These are phyloP conservation scores for Neurospora discreta DNA, from an alignment of 495 filamentous ascomycete species.

Conservation along the genomic window DNA sequence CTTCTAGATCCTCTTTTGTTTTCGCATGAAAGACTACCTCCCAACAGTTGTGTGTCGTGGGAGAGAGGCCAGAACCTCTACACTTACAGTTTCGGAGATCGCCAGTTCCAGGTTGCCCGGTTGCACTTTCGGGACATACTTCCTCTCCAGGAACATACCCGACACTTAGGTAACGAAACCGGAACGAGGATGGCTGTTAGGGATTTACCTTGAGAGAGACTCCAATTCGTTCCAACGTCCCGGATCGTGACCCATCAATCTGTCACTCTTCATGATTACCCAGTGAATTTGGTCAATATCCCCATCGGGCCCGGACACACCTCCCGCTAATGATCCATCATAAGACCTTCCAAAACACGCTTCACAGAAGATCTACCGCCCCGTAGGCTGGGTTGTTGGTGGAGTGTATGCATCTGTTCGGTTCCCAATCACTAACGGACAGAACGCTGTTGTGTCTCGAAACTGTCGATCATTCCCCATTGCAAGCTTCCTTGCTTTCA, in stretches of 20 bases:
- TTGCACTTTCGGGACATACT: neutral
- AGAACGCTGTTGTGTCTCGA: neutral
- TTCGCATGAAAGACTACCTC: neutral
- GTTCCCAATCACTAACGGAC: neutral
- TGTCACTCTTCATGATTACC: neutral
- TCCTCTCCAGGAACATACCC: neutral
- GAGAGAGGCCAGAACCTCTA: neutral
- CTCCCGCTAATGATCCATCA: neutral
- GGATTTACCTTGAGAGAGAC: neutral
- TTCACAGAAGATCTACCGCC: neutral
- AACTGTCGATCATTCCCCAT: neutral
- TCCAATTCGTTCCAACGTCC: neutral
- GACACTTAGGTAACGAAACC: neutral
- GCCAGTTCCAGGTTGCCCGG: neutral
- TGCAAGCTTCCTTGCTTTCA: neutral
- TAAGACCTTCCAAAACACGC: neutral
- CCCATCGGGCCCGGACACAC: neutral
- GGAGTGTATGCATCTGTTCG: neutral
- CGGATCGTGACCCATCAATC: neutral
- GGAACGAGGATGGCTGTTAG: neutral
- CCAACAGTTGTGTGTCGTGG: neutral
- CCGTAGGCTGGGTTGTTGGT: neutral
- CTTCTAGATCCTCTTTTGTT: neutral
- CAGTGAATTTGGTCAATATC: neutral
- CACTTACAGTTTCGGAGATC: neutral